These are phyloP conservation scores for Fusarium pilosicola DNA, from an alignment of 2,329 filamentous ascomycete species.

Conservation along the genomic window DNA sequence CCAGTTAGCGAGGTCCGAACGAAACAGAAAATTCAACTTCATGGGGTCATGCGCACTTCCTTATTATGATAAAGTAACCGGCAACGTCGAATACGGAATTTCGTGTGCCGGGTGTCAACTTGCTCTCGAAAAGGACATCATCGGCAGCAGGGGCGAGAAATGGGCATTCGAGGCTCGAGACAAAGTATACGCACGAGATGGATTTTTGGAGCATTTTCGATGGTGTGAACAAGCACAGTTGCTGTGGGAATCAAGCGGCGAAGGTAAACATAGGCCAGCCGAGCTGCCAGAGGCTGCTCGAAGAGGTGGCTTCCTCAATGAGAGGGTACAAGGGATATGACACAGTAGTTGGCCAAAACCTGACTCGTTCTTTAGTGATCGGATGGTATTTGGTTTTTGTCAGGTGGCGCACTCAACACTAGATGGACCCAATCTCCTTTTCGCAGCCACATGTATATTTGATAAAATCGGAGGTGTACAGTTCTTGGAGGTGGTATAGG, in stretches of 20 bases:
- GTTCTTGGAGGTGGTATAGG: background rate
- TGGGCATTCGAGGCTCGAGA: background rate
- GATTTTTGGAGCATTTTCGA: background rate
- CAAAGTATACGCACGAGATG: background rate
- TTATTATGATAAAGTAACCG: background rate
- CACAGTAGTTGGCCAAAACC: background rate
- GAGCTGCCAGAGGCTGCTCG: background rate
- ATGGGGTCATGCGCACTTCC: background rate
- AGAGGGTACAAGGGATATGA: background rate
- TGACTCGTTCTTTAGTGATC: background rate
- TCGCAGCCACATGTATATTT: too few species aligned
- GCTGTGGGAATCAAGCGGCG: background rate
- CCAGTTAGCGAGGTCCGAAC: background rate
- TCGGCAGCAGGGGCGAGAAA: background rate
- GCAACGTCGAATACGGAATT: background rate
- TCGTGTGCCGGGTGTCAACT: background rate
- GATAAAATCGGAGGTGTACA: background rate
- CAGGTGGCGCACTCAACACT: fast-evolving
- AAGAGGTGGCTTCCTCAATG: background rate
- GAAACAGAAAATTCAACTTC: background rate
- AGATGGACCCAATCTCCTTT: too few species aligned
- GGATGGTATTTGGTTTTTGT: fast-evolving
- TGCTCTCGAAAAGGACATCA: background rate
- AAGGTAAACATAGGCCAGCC: background rate
- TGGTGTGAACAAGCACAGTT: background rate